Evolutionary conservation across 2,329 filamentous ascomycete genomes (phyloP).

Genomic region (Colletotrichum acutatum): DNA sequence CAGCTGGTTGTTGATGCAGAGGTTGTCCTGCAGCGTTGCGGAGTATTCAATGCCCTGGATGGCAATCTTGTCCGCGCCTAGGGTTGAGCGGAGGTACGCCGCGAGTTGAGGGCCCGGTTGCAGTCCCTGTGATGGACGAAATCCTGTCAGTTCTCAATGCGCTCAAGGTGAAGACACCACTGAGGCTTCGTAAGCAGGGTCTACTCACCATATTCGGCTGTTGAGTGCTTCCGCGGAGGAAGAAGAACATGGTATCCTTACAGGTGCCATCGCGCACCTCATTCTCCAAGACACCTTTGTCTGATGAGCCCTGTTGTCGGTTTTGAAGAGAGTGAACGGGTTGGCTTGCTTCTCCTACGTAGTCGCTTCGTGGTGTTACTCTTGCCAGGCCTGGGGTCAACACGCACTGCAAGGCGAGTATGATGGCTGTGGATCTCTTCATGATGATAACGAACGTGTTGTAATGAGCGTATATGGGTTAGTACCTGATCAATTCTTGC

Average conservation of each 20-base stretch:
- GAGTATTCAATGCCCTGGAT: neutral
- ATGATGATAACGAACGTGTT: neutral
- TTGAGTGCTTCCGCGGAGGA: neutral
- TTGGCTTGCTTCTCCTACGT: neutral
- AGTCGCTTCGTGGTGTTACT: neutral
- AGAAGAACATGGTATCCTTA: neutral
- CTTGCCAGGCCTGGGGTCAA: neutral
- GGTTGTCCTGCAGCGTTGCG: neutral
- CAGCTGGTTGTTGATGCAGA: neutral
- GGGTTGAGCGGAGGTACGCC: neutral
- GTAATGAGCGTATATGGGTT: neutral
- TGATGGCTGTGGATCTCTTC: neutral
- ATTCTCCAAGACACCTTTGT: neutral
- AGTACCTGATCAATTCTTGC: neutral
- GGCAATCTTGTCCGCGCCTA: neutral
- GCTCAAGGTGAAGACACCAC: neutral
- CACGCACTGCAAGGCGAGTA: neutral
- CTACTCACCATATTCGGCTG: neutral
- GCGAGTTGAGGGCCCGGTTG: neutral
- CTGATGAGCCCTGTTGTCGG: neutral
- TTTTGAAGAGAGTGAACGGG: neutral
- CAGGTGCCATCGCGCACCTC: neutral
- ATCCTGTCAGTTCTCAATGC: neutral
- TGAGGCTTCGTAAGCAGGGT: neutral
- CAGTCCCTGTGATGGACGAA: neutral